Evolutionary conservation across 495 filamentous ascomycete genomes (phyloP), one percentile per base, ranked within the genome.

Genomic region (Bathelium albidoporum): DNA sequence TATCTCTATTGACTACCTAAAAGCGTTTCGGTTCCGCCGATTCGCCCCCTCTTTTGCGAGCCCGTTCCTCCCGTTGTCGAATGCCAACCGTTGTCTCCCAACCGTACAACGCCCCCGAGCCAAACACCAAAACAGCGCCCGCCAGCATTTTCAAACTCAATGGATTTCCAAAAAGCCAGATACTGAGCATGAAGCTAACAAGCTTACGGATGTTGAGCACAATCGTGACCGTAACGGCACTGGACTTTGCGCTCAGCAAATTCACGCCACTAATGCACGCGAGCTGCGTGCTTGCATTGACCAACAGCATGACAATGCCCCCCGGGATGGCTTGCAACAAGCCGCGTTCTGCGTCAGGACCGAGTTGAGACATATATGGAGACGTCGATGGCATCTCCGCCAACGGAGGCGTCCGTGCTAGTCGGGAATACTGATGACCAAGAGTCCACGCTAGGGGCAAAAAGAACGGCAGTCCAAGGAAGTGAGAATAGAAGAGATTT

Each of bases 231-330:
- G 93, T 97, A 59, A 98, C 78, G 0, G 94, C 95, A 18, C 93
- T 91, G 2, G 89, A 88, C 53, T 86, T 85, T 0, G 91, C 89
- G 0, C 87, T 89, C 2, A 98, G 79, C 22, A 95, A 81, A 68
- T 98, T 97, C 36, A 98, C 94, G 1, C 94, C 94, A 3, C 91
- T 88, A 65, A 97, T 96, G 72, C 94, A 98, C 22, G 89, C 79
- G 70, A 96, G 94, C 74, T 98, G 94, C 31, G 94, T 98, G 45
- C 95, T 65, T 0, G 92, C 89, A 73, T 97, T 98, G 67, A 90
- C 77, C 3, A 82, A 66, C 26, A 96, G 78, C 67, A 85, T 90
- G 32, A 86, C 78, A 1, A 96, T 73, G 66, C 90, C 87, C 44
- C 80, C 86, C 0, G 91, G 91, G 16, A 90, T 76, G 32, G 73